Evolutionary conservation across 768 basidiomycete genomes (phyloP).

Genomic region (Russula foetens): DNA sequence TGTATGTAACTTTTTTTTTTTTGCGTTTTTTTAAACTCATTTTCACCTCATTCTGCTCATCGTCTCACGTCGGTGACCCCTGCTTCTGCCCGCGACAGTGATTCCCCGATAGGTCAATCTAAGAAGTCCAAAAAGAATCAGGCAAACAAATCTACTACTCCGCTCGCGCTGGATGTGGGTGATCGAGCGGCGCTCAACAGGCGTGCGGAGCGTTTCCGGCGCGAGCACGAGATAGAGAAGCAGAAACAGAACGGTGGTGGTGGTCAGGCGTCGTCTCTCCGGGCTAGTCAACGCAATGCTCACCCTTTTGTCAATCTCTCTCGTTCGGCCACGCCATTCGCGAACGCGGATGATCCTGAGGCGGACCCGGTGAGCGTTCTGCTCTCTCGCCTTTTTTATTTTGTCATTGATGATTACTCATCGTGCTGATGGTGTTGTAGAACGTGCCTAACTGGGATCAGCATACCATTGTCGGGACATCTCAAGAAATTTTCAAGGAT

Average conservation of each 20-base stretch:
- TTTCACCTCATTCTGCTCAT: background rate
- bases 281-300: conserved; percentile 37
- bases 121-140: conserved; percentile 55
- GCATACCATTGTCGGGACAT: conserved; percentile 91
- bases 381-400: background rate
- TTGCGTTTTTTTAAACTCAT: background rate
- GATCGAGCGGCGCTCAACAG: conserved; percentile 65
- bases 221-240: conserved; percentile 81
- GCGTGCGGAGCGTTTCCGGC: conserved; percentile 83
- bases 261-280: conserved; percentile 28
- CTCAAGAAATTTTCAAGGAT: conserved; percentile 85
- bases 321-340: conserved; percentile 41
- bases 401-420: too few species aligned
- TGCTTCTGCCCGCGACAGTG: background rate
- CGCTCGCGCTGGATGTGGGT: conserved; percentile 39
- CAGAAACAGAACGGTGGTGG: conserved; percentile 40
- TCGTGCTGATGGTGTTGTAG: conserved; percentile 32
- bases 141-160: conserved; percentile 25
- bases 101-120: conserved; percentile 11
- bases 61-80: background rate
- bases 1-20: conserved; percentile 33
- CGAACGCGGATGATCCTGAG: conserved; percentile 58
- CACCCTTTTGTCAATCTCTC: conserved; percentile 39
- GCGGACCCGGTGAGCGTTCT: conserved; percentile 52
- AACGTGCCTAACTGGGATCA: conserved; percentile 97